Evolutionary conservation across 75 land plant species (phyloP).

Genomic region (Cunninghamia lanceolata): DNA sequence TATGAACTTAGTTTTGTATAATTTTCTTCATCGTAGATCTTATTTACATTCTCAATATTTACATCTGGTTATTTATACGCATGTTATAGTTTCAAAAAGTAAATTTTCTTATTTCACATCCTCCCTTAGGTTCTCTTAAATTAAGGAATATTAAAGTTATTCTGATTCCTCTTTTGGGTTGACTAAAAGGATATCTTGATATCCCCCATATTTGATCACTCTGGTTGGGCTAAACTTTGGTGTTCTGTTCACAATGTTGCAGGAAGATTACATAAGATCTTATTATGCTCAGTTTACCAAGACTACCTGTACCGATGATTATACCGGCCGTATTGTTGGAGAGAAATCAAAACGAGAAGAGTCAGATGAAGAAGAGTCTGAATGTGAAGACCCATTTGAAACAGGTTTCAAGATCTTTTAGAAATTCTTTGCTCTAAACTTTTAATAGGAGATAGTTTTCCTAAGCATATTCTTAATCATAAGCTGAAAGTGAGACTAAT

Average conservation of each 20-base stretch:
- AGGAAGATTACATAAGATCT: background rate
- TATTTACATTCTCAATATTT: too few species aligned
- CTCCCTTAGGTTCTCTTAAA: too few species aligned
- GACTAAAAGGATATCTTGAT: background rate
- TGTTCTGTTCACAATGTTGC: background rate
- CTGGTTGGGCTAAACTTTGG: background rate
- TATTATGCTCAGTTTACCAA: background rate
- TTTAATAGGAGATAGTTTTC: background rate
- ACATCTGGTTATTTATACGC: too few species aligned
- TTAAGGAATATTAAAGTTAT: too few species aligned
- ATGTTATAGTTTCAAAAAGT: too few species aligned
- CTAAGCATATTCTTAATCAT: background rate
- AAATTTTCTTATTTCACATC: too few species aligned
- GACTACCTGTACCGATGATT: background rate
- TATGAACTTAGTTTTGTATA: too few species aligned
- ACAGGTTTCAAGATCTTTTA: background rate
- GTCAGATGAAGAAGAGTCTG: background rate
- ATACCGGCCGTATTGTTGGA: background rate
- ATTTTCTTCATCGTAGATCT: too few species aligned
- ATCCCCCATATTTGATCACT: background rate
- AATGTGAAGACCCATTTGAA: background rate
- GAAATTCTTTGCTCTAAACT: background rate
- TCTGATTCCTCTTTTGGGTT: too few species aligned
- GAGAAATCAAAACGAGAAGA: slow-evolving; percentile 1
- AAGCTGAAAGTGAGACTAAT: background rate